Percentiles rank a stretch among this genome's conserved stretches.
phyloP scores from a whole-genome alignment of 2,329 filamentous ascomycete species.

The Colletotrichum limetticola region DNA sequence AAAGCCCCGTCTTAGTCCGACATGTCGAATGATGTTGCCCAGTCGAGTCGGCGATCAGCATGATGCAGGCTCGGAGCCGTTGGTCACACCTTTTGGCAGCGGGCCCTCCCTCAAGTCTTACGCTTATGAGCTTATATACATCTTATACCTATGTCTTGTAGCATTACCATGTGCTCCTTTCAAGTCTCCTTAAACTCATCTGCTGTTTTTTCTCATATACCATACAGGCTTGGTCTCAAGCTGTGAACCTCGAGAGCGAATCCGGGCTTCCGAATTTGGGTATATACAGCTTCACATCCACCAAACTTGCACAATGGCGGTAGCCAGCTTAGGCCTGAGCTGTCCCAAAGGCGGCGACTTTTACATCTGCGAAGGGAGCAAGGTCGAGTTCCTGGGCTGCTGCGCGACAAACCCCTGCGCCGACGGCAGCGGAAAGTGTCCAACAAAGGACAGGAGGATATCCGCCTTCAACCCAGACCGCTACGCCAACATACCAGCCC shows the following conservation, averaged over 20 bases:
- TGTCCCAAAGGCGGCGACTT: conserved; percentile 47
- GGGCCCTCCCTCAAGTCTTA: neutral
- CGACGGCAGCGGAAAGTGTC: conserved; percentile 45
- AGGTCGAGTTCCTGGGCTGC: conserved; percentile 52
- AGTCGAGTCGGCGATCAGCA: neutral
- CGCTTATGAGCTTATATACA: neutral
- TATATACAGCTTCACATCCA: neutral
- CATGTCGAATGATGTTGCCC: conserved; percentile 9
- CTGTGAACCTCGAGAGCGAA: neutral
- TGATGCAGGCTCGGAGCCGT: conserved; percentile 12
- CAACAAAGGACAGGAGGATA: conserved; percentile 40
- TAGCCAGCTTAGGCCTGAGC: conserved; percentile 38
- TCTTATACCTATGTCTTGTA: neutral
- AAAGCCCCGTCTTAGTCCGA: conserved; percentile 4
- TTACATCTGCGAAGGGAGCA: conserved; percentile 48
- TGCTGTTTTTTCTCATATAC: neutral
- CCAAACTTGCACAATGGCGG: neutral
- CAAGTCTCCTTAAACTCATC: neutral
- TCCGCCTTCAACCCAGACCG: conserved; percentile 42
- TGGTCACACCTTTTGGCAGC: neutral
- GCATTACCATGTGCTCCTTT: neutral
- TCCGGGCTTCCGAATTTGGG: neutral
- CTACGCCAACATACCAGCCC: conserved; percentile 42
- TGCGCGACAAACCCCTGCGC: conserved; percentile 50
- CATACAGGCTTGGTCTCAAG: neutral